Evolutionary conservation across 2,329 filamentous ascomycete genomes (phyloP).

Genomic region (Microcyclospora tardicrescens): DNA sequence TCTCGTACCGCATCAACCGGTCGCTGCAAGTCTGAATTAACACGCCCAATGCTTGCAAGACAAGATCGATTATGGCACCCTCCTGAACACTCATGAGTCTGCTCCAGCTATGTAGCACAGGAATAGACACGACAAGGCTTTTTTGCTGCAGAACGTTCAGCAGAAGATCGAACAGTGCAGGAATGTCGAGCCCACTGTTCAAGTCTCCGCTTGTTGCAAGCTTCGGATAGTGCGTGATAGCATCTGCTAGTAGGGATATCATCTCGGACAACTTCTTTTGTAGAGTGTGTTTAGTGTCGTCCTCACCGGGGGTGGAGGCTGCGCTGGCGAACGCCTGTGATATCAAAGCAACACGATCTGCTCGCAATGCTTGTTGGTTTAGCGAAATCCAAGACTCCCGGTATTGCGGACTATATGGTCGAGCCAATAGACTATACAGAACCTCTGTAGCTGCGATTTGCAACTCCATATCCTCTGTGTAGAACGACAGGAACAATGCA

Average conservation of each 20-base stretch:
- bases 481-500: conserved; percentile 58
- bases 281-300: conserved; percentile 85
- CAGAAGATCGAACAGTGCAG: conserved; percentile 66
- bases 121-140: conserved; percentile 87
- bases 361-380: conserved; percentile 15
- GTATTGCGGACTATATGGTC: conserved; percentile 52
- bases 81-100: conserved; percentile 60
- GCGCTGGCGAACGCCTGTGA: conserved; percentile 18
- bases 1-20: conserved; percentile 77
- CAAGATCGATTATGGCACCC: conserved; percentile 53
- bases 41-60: conserved; percentile 52
- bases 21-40: conserved; percentile 73
- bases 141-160: conserved; percentile 67
- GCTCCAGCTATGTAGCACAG: conserved; percentile 80
- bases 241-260: conserved; percentile 71
- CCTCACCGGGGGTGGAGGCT: conserved; percentile 45
- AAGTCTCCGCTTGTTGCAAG: conserved; percentile 35
- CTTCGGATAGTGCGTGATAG: conserved; percentile 64
- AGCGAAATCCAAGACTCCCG: conserved; percentile 34
- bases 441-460: conserved; percentile 49
- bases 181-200: conserved; percentile 42
- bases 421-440: conserved; percentile 26
- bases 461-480: conserved; percentile 55
- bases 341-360: conserved; percentile 19
- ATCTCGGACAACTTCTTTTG: conserved; percentile 93